Percentiles rank a stretch among this genome's conserved stretches.
Evolutionary conservation across 83 land plant genomes (phyloP).

Genomic region (Thuja plicata): DNA sequence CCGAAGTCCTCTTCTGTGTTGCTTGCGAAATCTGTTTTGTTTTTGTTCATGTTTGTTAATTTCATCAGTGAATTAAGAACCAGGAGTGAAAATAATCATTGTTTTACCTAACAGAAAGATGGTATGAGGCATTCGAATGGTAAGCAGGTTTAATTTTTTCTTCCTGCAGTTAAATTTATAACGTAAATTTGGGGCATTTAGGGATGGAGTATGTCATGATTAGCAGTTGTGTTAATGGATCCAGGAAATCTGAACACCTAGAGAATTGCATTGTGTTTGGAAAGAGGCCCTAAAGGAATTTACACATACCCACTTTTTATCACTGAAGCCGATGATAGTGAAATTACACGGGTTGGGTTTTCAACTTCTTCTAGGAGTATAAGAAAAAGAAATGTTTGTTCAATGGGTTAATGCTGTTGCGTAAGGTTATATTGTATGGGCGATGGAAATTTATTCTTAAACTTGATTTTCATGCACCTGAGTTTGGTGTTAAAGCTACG

Average conservation of each 20-base stretch:
- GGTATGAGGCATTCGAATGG: not conserved
- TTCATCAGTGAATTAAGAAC: not conserved
- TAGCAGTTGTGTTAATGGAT: conserved; percentile 1
- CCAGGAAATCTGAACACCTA: not conserved
- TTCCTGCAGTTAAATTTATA: not conserved
- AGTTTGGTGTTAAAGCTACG: not conserved
- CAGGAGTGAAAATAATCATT: not conserved
- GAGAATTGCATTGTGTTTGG: not conserved
- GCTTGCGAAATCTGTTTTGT: not conserved
- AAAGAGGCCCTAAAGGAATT: not conserved
- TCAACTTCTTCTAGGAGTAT: not conserved
- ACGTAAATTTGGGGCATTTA: not conserved
- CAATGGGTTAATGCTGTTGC: not conserved
- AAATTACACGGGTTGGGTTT: not conserved
- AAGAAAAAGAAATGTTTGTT: not conserved
- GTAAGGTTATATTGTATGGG: not conserved
- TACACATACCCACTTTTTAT: not conserved
- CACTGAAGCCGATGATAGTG: not conserved
- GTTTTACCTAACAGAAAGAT: not conserved
- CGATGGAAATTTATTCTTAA: not conserved
- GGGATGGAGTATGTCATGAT: not conserved
- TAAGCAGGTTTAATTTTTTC: not conserved
- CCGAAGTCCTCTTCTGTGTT: not conserved
- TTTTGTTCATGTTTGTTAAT: not conserved
- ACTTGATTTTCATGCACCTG: not conserved